phyloP scores from a whole-genome alignment of 2,329 filamentous ascomycete species.

The Epichloe aotearoae region DNA sequence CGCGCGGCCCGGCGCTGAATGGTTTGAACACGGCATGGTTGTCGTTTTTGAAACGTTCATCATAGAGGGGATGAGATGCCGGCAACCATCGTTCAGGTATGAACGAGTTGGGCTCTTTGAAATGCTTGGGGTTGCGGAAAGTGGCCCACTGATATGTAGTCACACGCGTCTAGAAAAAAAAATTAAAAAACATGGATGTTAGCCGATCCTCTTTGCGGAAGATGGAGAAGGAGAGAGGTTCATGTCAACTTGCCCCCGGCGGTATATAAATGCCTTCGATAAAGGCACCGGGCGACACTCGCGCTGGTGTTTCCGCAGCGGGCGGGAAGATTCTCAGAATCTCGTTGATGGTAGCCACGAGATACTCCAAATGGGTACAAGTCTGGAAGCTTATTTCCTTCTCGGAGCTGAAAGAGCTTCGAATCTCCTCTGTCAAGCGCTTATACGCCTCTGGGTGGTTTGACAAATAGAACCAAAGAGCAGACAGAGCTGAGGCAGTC shows the following conservation, averaged over 20 bases:
- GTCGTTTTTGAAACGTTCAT: constrained; percentile 26
- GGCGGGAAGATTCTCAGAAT: constrained; percentile 27
- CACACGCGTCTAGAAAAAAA: constrained; percentile 24
- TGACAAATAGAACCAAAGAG: constrained; percentile 17
- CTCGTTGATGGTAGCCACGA: constrained; percentile 29
- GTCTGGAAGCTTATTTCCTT: constrained; percentile 25
- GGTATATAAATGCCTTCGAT: constrained; percentile 23
- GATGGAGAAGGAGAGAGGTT: too few species aligned
- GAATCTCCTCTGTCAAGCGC: constrained; percentile 22
- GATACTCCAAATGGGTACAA: constrained; percentile 19
- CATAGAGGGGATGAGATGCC: constrained; percentile 15
- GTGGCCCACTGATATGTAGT: constrained; percentile 30
- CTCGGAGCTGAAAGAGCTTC: constrained; percentile 11
- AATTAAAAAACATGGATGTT: neutral
- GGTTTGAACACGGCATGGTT: constrained; percentile 22
- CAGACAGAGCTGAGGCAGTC: constrained; percentile 19
- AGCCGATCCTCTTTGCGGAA: neutral
- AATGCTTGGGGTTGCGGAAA: constrained; percentile 30
- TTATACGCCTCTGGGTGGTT: constrained; percentile 16
- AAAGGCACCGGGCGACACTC: constrained; percentile 17
- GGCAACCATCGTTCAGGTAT: constrained; percentile 33
- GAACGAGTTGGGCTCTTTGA: constrained; percentile 30
- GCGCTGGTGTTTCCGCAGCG: constrained; percentile 15
- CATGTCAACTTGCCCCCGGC: constrained; percentile 16
- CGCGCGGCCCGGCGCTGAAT: constrained; percentile 25